A percentile compares a stretch with the other conserved stretches of the same genome.
Conservation (phyloP, 2,329 filamentous ascomycete genomes). For the Hypoxylon sp. region DNA sequence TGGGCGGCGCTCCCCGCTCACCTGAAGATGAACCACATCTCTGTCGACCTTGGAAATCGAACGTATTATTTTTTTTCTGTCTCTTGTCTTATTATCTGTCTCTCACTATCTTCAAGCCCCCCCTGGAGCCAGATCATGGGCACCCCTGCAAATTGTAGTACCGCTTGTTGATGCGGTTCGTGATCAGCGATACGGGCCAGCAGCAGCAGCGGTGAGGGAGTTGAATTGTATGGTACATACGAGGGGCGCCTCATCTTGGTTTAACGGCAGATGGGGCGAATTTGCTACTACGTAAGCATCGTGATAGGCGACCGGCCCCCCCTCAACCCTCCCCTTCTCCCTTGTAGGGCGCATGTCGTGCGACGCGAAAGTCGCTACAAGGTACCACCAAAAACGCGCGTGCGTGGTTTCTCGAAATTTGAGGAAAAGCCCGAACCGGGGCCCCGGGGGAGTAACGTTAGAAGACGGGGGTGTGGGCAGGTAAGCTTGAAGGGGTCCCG, state of each 20-base stretch:
- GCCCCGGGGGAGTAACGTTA: constrained; percentile 12
- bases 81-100: neutral
- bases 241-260: constrained; percentile 4
- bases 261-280: constrained; percentile 9
- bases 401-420: constrained; percentile 28
- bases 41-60: constrained; percentile 23
- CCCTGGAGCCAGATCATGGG: constrained; percentile 24
- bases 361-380: constrained; percentile 11
- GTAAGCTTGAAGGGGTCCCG: constrained; percentile 11
- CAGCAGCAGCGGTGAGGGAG: neutral
- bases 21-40: constrained; percentile 39
- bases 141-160: constrained; percentile 31
- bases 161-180: constrained; percentile 26
- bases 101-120: constrained; percentile 2
- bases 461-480: neutral
- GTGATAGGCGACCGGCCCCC: neutral
- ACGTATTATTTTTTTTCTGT: neutral
- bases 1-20: constrained; percentile 22
- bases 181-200: constrained; percentile 15
- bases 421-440: constrained; percentile 20
- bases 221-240: too few relatives aligned
- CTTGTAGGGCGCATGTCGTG: constrained; percentile 28
- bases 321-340: neutral
- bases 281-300: constrained; percentile 5
- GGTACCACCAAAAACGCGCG: constrained; percentile 11